A percentile compares a stretch with the other conserved stretches of the same genome.
Conservation (phyloP, 2,329 filamentous ascomycete genomes). For the Xylariaceae sp. region DNA sequence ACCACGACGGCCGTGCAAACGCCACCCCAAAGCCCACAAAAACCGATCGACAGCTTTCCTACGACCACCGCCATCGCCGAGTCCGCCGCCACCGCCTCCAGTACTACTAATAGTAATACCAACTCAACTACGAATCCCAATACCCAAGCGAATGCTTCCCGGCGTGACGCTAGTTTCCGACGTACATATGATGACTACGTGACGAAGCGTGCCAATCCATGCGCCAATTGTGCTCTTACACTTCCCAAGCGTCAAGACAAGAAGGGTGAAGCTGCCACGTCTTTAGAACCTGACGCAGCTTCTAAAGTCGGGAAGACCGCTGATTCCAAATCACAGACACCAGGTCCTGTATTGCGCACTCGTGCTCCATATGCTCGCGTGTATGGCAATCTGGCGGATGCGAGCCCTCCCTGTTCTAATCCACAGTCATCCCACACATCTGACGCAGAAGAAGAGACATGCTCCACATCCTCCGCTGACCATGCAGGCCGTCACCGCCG, state of each 20-base stretch:
- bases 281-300: background rate
- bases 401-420: conserved; percentile 50
- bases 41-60: conserved; percentile 32
- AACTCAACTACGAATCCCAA: conserved; percentile 6
- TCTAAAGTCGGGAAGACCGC: conserved; percentile 15
- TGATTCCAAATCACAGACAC: conserved; percentile 35
- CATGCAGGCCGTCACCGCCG: conserved; percentile 37
- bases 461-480: conserved; percentile 20
- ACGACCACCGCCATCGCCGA: conserved; percentile 10
- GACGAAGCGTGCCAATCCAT: conserved; percentile 57
- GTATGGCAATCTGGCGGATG: conserved; percentile 41
- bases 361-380: conserved; percentile 56
- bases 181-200: conserved; percentile 62
- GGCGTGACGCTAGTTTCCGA: conserved; percentile 55
- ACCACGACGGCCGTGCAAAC: conserved; percentile 47
- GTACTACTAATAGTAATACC: background rate
- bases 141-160: conserved; percentile 22
- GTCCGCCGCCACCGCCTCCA: conserved; percentile 6
- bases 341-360: conserved; percentile 55
- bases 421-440: conserved; percentile 44
- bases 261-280: conserved; percentile 9
- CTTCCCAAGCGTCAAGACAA: conserved; percentile 42
- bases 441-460: conserved; percentile 45
- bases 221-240: conserved; percentile 64
- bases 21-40: conserved; percentile 52